A percentile compares a stretch with the other conserved stretches of the same genome.
phyloP scores from a whole-genome alignment of 768 basidiomycete genomes.

The Lactifluus subvellereus region DNA sequence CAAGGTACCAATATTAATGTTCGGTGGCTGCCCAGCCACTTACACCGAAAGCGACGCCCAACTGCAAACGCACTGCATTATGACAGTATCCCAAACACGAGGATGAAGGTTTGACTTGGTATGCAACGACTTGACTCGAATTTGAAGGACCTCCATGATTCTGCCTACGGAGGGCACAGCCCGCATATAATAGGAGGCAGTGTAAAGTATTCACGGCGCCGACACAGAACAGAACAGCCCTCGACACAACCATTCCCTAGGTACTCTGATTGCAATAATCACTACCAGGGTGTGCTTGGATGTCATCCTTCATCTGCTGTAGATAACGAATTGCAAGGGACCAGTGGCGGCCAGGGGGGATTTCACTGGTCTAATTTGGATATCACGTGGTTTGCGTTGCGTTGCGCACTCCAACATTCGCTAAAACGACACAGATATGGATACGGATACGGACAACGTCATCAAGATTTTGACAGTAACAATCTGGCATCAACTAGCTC shows the following conservation, averaged over 20 bases:
- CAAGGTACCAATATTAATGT: not conserved
- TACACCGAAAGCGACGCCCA: not conserved
- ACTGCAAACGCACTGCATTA: not conserved
- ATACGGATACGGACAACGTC: not conserved
- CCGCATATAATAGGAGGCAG: not conserved
- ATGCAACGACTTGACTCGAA: not conserved
- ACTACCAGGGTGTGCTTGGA: not conserved
- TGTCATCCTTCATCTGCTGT: not conserved
- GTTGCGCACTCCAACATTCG: too few species aligned
- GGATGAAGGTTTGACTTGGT: not conserved
- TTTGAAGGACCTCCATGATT: not conserved
- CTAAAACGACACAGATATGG: too few species aligned
- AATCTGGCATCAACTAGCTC: not conserved
- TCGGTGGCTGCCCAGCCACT: not conserved
- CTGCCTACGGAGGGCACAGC: not conserved
- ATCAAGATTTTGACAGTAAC: not conserved
- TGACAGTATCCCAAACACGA: not conserved
- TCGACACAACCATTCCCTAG: slow-evolving; percentile 2
- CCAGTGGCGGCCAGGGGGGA: not conserved
- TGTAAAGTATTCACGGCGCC: slow-evolving; percentile 5
- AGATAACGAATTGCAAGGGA: not conserved
- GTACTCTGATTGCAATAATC: not conserved
- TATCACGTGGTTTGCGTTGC: not conserved
- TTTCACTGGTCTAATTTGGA: not conserved
- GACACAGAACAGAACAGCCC: slow-evolving; percentile 20